phyloP scores from a whole-genome alignment of 495 filamentous ascomycete genomes.

The Penicillium desertorum region DNA sequence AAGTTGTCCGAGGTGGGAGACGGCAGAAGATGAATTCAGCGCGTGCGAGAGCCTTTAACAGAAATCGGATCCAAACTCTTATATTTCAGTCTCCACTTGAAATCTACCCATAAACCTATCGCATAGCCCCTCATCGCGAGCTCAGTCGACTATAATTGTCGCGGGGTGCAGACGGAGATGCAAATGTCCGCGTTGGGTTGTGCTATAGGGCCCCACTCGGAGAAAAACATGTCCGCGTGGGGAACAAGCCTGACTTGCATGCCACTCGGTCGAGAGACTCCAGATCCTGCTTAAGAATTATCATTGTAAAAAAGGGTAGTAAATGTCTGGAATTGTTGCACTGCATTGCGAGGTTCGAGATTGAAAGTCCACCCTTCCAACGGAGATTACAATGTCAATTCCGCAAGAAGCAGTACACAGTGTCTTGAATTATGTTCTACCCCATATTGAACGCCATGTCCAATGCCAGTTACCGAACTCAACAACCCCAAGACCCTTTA shows the following conservation, averaged over 20 bases:
- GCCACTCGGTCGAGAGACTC: background rate
- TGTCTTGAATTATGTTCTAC: constrained; percentile 8
- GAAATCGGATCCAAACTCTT: background rate
- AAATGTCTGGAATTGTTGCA: too few species aligned
- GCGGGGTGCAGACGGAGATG: constrained; percentile 16
- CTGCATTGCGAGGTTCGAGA: too few species aligned
- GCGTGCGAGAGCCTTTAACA: constrained; percentile 19
- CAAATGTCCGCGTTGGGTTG: constrained; percentile 13
- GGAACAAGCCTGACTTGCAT: constrained; percentile 6
- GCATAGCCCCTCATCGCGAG: constrained; percentile 11
- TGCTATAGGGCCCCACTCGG: constrained; percentile 5
- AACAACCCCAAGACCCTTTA: constrained; percentile 14
- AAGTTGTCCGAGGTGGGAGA: constrained; percentile 2
- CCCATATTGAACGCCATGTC: constrained; percentile 9
- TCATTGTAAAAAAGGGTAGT: too few species aligned
- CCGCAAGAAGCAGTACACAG: constrained; percentile 11
- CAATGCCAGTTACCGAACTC: background rate
- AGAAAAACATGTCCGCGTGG: constrained; percentile 23
- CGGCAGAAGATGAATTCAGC: constrained; percentile 12
- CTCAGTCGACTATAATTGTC: constrained; percentile 6
- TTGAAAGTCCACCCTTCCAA: too few species aligned
- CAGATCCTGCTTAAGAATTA: too few species aligned
- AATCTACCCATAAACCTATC: constrained; percentile 10
- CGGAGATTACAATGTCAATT: constrained; percentile 2
- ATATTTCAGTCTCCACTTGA: constrained; percentile 8